Evolutionary conservation across 2,329 filamentous ascomycete genomes (phyloP).

Genomic region (Phoma herbarum): DNA sequence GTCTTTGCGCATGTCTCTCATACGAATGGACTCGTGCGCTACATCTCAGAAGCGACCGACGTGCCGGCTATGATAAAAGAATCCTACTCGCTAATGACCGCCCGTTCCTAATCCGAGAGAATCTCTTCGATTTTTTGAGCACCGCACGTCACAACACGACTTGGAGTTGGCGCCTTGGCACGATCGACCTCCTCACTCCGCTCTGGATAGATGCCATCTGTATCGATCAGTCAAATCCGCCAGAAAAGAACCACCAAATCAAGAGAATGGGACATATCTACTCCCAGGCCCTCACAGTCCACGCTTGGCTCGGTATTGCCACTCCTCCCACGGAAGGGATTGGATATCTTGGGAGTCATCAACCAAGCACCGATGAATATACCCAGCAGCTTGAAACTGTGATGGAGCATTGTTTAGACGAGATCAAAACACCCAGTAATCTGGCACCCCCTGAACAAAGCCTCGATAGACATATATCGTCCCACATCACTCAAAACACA

Average conservation of each 20-base stretch:
- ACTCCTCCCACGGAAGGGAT: background rate
- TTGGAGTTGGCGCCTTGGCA: background rate
- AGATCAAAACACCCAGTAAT: background rate
- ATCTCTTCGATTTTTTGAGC: conserved; percentile 1
- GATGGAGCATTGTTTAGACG: background rate
- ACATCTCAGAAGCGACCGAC: background rate
- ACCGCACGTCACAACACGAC: background rate
- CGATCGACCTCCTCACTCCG: background rate
- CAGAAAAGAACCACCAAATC: background rate
- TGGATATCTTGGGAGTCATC: background rate
- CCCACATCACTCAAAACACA: background rate
- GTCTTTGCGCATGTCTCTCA: background rate
- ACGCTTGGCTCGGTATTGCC: background rate
- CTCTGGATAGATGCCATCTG: background rate
- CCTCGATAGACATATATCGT: background rate
- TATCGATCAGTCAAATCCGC: background rate
- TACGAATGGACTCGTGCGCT: conserved; percentile 2
- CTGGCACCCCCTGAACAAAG: background rate
- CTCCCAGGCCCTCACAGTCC: background rate
- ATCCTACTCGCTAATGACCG: background rate
- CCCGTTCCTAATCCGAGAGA: background rate
- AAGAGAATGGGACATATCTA: background rate
- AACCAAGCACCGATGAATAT: background rate
- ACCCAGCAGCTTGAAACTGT: background rate
- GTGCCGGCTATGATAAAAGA: background rate